phyloP scores from a whole-genome alignment of 495 filamentous ascomycete species.

The Podospora australis region DNA sequence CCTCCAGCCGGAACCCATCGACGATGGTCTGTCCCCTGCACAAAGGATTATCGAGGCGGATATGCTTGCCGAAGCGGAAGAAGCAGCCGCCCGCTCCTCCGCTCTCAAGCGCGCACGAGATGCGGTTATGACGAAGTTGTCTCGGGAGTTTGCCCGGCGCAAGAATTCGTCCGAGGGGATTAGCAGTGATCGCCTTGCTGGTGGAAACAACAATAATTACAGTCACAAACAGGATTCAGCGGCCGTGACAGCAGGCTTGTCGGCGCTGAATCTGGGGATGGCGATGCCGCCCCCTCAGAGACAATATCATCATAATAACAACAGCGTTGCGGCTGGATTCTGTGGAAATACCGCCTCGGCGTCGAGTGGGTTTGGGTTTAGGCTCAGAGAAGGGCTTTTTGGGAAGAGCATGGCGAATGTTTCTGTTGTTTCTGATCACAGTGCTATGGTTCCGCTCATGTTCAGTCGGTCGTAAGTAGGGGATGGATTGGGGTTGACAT shows the following conservation, averaged over 20 bases:
- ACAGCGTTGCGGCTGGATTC: not conserved
- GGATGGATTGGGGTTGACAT: too few species aligned
- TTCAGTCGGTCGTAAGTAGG: too few species aligned
- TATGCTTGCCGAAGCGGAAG: slow-evolving; percentile 33
- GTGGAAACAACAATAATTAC: not conserved
- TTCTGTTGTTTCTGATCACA: too few species aligned
- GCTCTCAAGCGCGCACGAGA: slow-evolving; percentile 40
- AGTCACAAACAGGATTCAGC: slow-evolving; percentile 20
- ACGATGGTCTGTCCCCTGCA: slow-evolving; percentile 36
- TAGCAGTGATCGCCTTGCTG: not conserved
- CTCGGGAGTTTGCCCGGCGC: slow-evolving; percentile 34
- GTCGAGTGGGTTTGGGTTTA: slow-evolving; percentile 16
- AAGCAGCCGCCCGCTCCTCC: slow-evolving; percentile 33
- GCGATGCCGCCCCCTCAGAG: too few species aligned
- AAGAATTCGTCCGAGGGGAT: too few species aligned
- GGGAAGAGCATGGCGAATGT: slow-evolving; percentile 30
- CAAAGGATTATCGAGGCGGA: slow-evolving; percentile 38
- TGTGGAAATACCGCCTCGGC: slow-evolving; percentile 3
- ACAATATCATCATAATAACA: not conserved
- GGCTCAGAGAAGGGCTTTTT: slow-evolving; percentile 38
- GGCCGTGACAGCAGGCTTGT: slow-evolving; percentile 18
- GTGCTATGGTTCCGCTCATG: too few species aligned
- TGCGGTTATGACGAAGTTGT: slow-evolving; percentile 39
- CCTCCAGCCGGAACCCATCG: not conserved
- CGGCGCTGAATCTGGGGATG: too few species aligned